Evolutionary conservation across 106 monocot genomes (phyloP).

Genomic region (Apostasia ramifera): DNA sequence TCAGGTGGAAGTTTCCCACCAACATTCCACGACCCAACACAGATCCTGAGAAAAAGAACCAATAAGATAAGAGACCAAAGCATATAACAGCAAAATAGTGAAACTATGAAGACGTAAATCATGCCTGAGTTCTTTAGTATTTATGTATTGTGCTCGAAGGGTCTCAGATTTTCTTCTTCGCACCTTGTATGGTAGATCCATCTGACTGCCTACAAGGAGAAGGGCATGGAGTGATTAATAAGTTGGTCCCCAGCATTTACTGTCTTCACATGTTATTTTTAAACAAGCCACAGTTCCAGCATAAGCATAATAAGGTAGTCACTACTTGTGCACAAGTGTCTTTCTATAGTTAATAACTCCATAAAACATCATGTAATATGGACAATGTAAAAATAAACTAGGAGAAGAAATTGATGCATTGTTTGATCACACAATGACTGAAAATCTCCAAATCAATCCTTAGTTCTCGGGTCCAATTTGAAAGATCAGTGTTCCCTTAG

Average conservation of each 20-base stretch:
- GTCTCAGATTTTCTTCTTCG: constrained; percentile 87
- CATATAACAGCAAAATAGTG: background rate
- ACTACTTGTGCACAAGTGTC: too few relatives aligned
- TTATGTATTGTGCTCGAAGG: constrained; percentile 79
- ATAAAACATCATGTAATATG: too few relatives aligned
- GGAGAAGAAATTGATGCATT: too few relatives aligned
- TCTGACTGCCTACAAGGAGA: constrained; percentile 24
- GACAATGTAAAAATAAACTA: too few relatives aligned
- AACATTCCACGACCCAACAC: constrained; percentile 88
- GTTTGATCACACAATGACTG: too few relatives aligned
- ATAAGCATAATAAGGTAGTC: too few relatives aligned
- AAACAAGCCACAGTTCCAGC: too few relatives aligned
- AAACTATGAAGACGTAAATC: background rate
- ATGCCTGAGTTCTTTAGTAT: constrained; percentile 77
- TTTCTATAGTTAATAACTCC: too few relatives aligned
- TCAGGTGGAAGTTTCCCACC: constrained; percentile 74
- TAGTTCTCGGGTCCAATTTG: too few relatives aligned
- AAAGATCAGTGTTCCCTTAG: too few relatives aligned
- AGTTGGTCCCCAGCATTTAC: background rate
- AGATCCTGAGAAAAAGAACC: constrained; percentile 32
- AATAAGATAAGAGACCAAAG: background rate
- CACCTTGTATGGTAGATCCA: constrained; percentile 36
- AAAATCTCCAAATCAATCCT: too few relatives aligned
- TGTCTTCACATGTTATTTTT: background rate
- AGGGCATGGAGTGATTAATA: background rate